Evolutionary conservation across 1,284 basidiomycete genomes (phyloP).

Genomic region (Paramarasmius palmivorus): DNA sequence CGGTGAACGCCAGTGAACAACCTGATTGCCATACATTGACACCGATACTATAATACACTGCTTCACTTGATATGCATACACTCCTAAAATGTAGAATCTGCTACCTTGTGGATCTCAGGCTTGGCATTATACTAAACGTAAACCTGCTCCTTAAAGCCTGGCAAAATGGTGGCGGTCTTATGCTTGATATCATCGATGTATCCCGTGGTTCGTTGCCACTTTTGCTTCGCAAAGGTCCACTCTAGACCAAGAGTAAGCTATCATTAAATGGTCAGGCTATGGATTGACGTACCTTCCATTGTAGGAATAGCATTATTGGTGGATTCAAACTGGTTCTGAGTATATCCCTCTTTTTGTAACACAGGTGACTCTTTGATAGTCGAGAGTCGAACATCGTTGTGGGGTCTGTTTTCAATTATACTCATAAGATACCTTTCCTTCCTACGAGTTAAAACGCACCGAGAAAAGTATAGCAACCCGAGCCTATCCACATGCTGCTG

Average conservation of each 20-base stretch:
- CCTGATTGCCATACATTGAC: no score
- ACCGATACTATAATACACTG: no score
- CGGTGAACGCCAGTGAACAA: no score
- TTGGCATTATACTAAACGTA: conserved; percentile 26
- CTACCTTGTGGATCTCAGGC: no score
- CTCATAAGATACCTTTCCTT: no score
- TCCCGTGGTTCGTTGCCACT: conserved; percentile 44
- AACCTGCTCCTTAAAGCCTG: conserved; percentile 40
- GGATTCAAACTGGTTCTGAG: conserved; percentile 50
- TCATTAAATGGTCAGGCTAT: background rate
- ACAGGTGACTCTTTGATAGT: conserved; percentile 48
- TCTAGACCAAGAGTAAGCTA: conserved; percentile 24
- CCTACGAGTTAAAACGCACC: conserved; percentile 27
- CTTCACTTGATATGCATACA: no score
- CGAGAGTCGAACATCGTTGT: conserved; percentile 44
- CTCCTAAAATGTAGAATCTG: no score
- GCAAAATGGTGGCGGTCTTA: conserved; percentile 37
- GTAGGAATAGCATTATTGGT: conserved; percentile 46
- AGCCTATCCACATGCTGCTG: conserved; percentile 53
- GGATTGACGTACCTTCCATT: conserved; percentile 38
- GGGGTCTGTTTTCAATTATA: conserved; percentile 33
- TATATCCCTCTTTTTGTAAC: conserved; percentile 46
- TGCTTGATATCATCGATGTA: conserved; percentile 24
- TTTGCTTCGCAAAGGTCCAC: conserved; percentile 49
- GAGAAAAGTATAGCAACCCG: conserved; percentile 54